phyloP scores from a whole-genome alignment of 2,329 filamentous ascomycete species.

The Talaromyces verruculosus region DNA sequence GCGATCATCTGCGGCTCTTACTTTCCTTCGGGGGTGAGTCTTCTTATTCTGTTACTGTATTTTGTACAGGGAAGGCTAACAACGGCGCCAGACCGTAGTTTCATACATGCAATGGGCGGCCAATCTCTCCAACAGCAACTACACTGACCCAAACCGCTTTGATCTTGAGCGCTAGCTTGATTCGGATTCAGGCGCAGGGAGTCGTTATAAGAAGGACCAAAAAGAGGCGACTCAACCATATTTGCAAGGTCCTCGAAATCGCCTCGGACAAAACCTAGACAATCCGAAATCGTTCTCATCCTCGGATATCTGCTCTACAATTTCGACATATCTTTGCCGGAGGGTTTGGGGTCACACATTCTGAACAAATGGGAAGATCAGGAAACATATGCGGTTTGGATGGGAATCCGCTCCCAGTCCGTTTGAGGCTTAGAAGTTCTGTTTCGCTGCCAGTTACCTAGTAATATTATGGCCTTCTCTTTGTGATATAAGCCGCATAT shows the following conservation, averaged over 20 bases:
- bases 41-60: neutral
- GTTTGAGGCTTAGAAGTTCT: too few relatives aligned
- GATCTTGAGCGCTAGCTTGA: neutral
- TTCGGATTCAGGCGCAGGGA: neutral
- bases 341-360: too few relatives aligned
- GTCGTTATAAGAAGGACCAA: neutral
- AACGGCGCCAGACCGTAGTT: constrained; percentile 2
- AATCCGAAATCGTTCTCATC: constrained; percentile 1
- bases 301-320: too few relatives aligned
- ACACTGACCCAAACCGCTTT: neutral
- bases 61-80: neutral
- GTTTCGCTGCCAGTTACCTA: too few relatives aligned
- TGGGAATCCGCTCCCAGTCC: too few relatives aligned
- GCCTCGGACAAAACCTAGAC: constrained; percentile 5
- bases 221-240: neutral
- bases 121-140: neutral
- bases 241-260: constrained; percentile 8
- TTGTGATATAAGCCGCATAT: too few relatives aligned
- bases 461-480: too few relatives aligned
- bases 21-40: neutral
- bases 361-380: too few relatives aligned
- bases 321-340: too few relatives aligned
- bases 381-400: too few relatives aligned
- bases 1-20: constrained; percentile 41
- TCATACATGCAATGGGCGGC: constrained; percentile 4